Percentiles rank a stretch among this genome's conserved stretches.
Evolutionary conservation across 2,329 filamentous ascomycete genomes (phyloP).

Genomic region (Trichophyton verrucosum): DNA sequence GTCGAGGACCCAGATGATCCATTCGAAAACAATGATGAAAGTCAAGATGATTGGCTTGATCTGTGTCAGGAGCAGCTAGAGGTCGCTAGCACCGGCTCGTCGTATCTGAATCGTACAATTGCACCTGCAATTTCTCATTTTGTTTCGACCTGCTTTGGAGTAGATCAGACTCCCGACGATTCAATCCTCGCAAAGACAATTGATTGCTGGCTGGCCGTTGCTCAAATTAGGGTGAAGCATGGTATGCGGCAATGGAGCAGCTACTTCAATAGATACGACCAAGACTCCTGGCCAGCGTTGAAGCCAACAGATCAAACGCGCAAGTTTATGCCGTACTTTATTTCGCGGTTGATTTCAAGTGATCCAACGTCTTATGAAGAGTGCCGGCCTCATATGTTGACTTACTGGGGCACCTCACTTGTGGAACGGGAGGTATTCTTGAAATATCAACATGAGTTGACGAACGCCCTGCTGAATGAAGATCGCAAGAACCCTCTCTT

Average conservation of each 20-base stretch:
- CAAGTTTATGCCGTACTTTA: constrained; percentile 36
- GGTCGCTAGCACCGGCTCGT: constrained; percentile 18
- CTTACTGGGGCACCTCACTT: constrained; percentile 42
- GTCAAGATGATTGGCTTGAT: constrained; percentile 49
- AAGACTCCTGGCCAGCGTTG: constrained; percentile 38
- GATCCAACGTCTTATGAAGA: constrained; percentile 32
- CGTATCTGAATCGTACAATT: constrained; percentile 32
- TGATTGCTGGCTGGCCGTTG: constrained; percentile 44
- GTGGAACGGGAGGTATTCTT: constrained; percentile 49
- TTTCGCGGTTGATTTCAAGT: constrained; percentile 34
- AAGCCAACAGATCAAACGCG: constrained; percentile 36
- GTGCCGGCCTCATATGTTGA: constrained; percentile 39
- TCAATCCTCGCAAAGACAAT: constrained; percentile 39
- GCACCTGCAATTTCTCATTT: constrained; percentile 41
- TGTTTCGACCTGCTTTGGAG: constrained; percentile 50
- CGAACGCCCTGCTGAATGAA: constrained; percentile 41
- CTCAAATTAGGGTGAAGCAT: constrained; percentile 36
- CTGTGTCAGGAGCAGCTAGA: constrained; percentile 36
- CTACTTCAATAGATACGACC: constrained; percentile 44
- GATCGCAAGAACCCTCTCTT: constrained; percentile 38
- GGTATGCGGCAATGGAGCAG: constrained; percentile 41
- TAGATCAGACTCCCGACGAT: constrained; percentile 45
- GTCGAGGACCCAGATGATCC: constrained; percentile 16
- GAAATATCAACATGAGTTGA: constrained; percentile 49
- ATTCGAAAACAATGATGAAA: constrained; percentile 42